Base-by-base conservation (phyloP, 805 yeast species). In the Diddensiella caesifluorescens region DNA sequence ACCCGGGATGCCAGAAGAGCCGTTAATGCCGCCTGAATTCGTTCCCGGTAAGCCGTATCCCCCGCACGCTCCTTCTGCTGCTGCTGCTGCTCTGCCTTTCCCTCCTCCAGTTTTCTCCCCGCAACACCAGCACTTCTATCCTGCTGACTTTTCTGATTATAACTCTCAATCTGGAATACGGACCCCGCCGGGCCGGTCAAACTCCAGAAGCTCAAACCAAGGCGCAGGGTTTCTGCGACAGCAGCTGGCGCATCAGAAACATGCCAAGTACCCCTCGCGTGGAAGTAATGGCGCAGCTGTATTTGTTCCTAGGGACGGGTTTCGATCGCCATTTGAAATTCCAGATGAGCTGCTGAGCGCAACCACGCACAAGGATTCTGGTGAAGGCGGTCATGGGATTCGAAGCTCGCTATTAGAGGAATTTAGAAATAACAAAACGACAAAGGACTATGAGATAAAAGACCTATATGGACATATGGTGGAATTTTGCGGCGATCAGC, bases 401-500 rank as follows among this genome's bases (percentile, higher is more conserved):
- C 41, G 55, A 5, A 47, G 53, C 38, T 89, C 95, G 7, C 64
- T 87, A 30, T 65, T 90, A 45, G 97, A 89, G 58, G 94, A 86
- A 55, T 85, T 90, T 49, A 75, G 95, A 39, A 73, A 77, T 45
- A 80, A 79, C 55, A 69, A 70, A 49, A 71, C 70, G 43, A 80
- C 76, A 36, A 77, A 78, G 47, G n/a, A n/a, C n/a, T 82, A 77
- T 58, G 70, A 70, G 22, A 68, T 92, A 51, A 75, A 72, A 45
- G 95, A 85, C 56, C 79, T 90, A 26, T 75, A 78, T 51, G 95
- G 95, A 5, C 88, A 83, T 59, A 92, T 92, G 4, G 71, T 83
- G 46, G 97, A 90, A 62, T 90, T 92, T 54, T 78, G 95, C 38
- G 85, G 85, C 51, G 98, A 92, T 64, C 99, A 92, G 64, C 94